phyloP scores from a whole-genome alignment of 2,329 filamentous ascomycete species.

The Metarhizium sp. region DNA sequence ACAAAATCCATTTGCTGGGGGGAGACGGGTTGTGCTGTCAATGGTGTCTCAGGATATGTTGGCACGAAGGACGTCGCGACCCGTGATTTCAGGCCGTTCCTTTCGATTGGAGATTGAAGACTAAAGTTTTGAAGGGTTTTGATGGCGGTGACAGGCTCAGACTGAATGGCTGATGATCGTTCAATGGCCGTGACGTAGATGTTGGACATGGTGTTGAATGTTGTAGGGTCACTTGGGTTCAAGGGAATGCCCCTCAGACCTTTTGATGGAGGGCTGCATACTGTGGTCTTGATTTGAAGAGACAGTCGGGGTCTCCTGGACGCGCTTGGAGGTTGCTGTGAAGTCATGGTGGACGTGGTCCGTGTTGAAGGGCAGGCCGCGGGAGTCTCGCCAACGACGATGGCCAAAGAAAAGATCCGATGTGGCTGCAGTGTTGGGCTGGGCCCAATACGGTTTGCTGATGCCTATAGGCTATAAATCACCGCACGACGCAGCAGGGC shows the following conservation, averaged over 20 bases:
- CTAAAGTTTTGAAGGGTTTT: slow-evolving; percentile 27
- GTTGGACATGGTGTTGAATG: slow-evolving; percentile 59
- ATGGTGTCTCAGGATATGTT: slow-evolving; percentile 43
- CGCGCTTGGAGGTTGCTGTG: slow-evolving; percentile 10
- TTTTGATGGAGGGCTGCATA: slow-evolving; percentile 26
- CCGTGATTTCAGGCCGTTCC: slow-evolving; percentile 21
- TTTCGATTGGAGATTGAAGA: slow-evolving; percentile 19
- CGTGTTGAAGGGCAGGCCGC: not conserved
- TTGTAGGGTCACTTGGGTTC: slow-evolving; percentile 50
- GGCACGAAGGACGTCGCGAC: slow-evolving; percentile 35
- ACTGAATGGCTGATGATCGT: slow-evolving; percentile 39
- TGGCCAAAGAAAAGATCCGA: not conserved
- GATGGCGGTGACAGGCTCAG: slow-evolving; percentile 40
- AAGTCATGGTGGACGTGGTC: slow-evolving; percentile 11
- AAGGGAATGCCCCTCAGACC: slow-evolving; percentile 24
- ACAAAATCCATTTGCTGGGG: slow-evolving; percentile 35
- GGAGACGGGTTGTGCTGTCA: slow-evolving; percentile 41
- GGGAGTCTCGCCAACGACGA: not conserved
- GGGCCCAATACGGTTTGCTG: not conserved
- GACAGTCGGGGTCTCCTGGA: slow-evolving; percentile 46
- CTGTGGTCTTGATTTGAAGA: slow-evolving; percentile 40
- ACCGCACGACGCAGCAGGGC: not conserved
- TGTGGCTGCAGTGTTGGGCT: not conserved
- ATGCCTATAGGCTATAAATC: not conserved
- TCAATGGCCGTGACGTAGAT: slow-evolving; percentile 55